phyloP scores from a whole-genome alignment of 352 stramenopile genomes.

The Globisporangium parvum region DNA sequence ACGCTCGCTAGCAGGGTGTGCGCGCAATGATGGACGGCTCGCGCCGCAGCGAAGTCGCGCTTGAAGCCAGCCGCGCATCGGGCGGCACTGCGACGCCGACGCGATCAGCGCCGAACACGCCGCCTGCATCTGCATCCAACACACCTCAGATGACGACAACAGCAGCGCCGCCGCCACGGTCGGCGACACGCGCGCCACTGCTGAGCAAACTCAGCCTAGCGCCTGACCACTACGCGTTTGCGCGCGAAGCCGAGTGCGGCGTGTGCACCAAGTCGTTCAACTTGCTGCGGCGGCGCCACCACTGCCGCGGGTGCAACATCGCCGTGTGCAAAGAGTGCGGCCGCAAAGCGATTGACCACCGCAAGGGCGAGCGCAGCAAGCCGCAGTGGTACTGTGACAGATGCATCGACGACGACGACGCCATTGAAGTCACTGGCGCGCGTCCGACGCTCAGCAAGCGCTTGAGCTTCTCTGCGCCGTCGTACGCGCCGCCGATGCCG shows the following conservation, averaged over 20 bases:
- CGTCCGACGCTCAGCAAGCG: conserved; percentile 46
- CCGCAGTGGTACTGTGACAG: conserved; percentile 76
- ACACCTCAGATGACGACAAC: not conserved
- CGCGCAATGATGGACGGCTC: conserved; percentile 9
- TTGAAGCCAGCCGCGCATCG: conserved; percentile 10
- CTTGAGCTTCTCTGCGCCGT: conserved; percentile 48
- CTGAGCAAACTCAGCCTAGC: conserved; percentile 33
- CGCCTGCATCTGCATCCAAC: conserved; percentile 1
- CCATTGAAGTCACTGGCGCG: conserved; percentile 57
- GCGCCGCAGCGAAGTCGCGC: conserved; percentile 14
- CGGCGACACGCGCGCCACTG: conserved; percentile 20
- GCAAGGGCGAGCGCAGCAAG: conserved; percentile 39
- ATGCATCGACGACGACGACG: conserved; percentile 61
- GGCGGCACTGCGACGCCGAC: conserved; percentile 9
- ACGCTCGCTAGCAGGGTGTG: not conserved
- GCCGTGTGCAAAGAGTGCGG: conserved; percentile 83
- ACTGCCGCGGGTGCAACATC: conserved; percentile 81
- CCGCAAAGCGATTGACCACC: conserved; percentile 65
- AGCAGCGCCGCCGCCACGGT: conserved; percentile 1
- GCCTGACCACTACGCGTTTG: conserved; percentile 42
- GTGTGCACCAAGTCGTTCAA: conserved; percentile 79
- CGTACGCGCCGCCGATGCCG: conserved; percentile 27
- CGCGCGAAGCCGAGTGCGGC: conserved; percentile 64
- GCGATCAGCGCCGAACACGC: conserved; percentile 10
- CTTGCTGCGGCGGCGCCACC: conserved; percentile 72